Evolutionary conservation across 2,329 filamentous ascomycete species (phyloP), one percentile per base, ranked within the genome.

Genomic region (Ceratocystis destructans): DNA sequence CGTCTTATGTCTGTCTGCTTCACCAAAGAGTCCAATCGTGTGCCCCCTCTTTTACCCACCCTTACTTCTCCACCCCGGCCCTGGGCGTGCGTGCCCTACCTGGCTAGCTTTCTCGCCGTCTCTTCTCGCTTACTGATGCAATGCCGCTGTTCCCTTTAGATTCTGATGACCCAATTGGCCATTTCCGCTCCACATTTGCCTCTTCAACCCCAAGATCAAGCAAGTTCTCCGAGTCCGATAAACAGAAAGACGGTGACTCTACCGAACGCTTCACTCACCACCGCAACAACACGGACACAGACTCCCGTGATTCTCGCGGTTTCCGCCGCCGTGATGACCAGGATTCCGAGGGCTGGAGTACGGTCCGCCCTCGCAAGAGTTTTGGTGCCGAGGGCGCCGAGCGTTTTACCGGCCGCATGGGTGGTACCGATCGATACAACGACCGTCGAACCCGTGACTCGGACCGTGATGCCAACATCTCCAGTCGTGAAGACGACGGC

Each of bases 291-390:
- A 72, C 75, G 22, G 83, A 85, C 22, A 77, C 78, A 31, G 75
- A 74, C 25, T 61, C 25, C 64, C 79, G 80, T 64, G 80, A 84
- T 46, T 45, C 45, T 15, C 62, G 62, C n/a, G 62, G 53, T 12
- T 64, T 82, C 66, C 83, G 82, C 61, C 82, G 82, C 44, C 78
- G 77, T 28, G 80, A 82, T 61, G 83, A 86, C 48, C 79, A 80
- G 68, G 87, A 89, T 66, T 81, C 78, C 69, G 87, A 91, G 65
- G 86, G 87, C 63, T 90, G 88, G 88, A 89, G 83, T 70, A 86
- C 81, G 31, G 85, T 88, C 46, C 88, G 88, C 72, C 84, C 87
- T 31, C 84, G 87, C 70, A 89, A 87, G 78, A 90, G 85, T 72
- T 86, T 89, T 72, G 85, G 87, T 20, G 80, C 84, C 66, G 87